Conservation (phyloP, 768 basidiomycete genomes). For the Amanita exitialis region DNA sequence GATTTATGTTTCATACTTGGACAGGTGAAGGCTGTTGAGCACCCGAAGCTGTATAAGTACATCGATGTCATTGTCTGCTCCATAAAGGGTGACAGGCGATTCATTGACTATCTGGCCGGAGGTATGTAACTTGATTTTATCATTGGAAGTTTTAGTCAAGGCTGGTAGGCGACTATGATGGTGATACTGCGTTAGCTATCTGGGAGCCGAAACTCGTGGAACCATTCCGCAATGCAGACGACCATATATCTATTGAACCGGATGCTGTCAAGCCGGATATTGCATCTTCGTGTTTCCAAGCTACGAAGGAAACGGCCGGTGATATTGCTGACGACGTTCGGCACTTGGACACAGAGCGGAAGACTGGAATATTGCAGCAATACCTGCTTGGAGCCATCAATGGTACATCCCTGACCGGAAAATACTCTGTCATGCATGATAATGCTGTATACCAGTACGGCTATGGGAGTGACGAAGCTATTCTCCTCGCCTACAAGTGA, state of each 20-base stretch:
- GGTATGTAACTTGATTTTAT: constrained; percentile 24
- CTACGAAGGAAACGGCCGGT: constrained; percentile 32
- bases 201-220: constrained; percentile 49
- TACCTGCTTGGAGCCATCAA: constrained; percentile 41
- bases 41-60: constrained; percentile 34
- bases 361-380: constrained; percentile 31
- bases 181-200: constrained; percentile 48
- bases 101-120: constrained; percentile 55
- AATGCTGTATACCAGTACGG: constrained; percentile 42
- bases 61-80: constrained; percentile 51
- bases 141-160: not conserved
- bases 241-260: constrained; percentile 41
- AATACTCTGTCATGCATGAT: constrained; percentile 48
- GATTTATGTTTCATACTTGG: not conserved
- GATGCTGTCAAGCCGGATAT: constrained; percentile 17
- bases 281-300: constrained; percentile 24
- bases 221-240: constrained; percentile 42
- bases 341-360: constrained; percentile 12
- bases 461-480: constrained; percentile 37
- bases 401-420: constrained; percentile 36
- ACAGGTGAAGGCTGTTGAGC: constrained; percentile 49
- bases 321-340: constrained; percentile 27
- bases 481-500: constrained; percentile 43
- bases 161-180: constrained; percentile 56
- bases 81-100: constrained; percentile 40